Conservation (phyloP, 768 basidiomycete genomes). For the Xerocomus spinulosus region DNA sequence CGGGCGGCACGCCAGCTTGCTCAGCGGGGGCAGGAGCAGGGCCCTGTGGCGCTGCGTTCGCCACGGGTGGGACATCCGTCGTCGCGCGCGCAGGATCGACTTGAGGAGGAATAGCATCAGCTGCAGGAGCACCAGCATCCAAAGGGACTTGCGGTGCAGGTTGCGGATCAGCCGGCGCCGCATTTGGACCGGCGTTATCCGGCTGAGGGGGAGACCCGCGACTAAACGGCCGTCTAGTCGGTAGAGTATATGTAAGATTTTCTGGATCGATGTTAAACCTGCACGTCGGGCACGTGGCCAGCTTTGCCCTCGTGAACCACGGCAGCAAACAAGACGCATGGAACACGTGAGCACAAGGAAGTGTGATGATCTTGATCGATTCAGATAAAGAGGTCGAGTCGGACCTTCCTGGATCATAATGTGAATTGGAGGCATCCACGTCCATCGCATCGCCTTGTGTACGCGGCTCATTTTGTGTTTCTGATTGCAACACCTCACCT, state of each 20-base stretch:
- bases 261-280: slow-evolving; percentile 81
- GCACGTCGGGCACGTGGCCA: slow-evolving; percentile 82
- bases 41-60: slow-evolving; percentile 1
- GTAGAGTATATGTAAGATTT: slow-evolving; percentile 49
- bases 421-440: slow-evolving; percentile 16
- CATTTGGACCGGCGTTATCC: slow-evolving; percentile 10
- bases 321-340: slow-evolving; percentile 74
- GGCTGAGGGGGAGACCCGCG: slow-evolving; percentile 13
- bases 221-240: slow-evolving; percentile 15
- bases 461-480: slow-evolving; percentile 2
- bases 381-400: slow-evolving; percentile 7
- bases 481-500: slow-evolving; percentile 2
- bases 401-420: slow-evolving; percentile 9
- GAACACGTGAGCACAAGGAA: slow-evolving; percentile 81
- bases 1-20: slow-evolving; percentile 2
- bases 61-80: slow-evolving; percentile 1
- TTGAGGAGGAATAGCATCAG: slow-evolving; percentile 2
- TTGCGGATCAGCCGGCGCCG: slow-evolving; percentile 7
- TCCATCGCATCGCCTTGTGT: slow-evolving; percentile 13
- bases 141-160: slow-evolving; percentile 7
- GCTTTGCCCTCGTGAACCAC: slow-evolving; percentile 75
- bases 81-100: neutral
- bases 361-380: slow-evolving; percentile 51
- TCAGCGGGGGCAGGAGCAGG: neutral
- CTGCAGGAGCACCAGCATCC: neutral